Evolutionary conservation across 441 rosid species (phyloP).

Genomic region (Kokia cookei): DNA sequence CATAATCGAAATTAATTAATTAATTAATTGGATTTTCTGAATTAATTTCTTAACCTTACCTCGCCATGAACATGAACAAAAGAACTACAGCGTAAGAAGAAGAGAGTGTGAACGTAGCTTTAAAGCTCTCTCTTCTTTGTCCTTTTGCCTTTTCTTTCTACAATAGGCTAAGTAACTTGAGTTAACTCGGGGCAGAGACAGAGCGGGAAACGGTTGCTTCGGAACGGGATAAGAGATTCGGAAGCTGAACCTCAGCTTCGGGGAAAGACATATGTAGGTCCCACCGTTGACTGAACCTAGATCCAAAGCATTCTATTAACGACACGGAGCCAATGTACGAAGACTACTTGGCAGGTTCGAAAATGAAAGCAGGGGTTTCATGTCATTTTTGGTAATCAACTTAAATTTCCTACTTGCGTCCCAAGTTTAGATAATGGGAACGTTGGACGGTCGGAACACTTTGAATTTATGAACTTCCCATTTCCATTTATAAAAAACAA

Average conservation of each 20-base stretch:
- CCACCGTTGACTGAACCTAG: conserved; percentile 27
- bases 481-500: neutral
- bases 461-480: neutral
- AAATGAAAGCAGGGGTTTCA: conserved; percentile 5
- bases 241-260: conserved; percentile 25
- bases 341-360: conserved; percentile 13
- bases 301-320: conserved; percentile 19
- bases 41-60: conserved; percentile 33
- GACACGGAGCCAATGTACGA: conserved; percentile 18
- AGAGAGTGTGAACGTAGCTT: conserved; percentile 5
- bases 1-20: too few relatives aligned
- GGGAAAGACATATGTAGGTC: neutral
- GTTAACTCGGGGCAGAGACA: conserved; percentile 23
- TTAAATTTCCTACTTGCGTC: conserved; percentile 31
- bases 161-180: conserved; percentile 22
- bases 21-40: too few relatives aligned
- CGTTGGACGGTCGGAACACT: neutral
- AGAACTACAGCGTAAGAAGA: neutral
- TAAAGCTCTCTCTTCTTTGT: neutral
- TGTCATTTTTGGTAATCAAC: conserved; percentile 29
- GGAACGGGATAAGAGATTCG: conserved; percentile 8
- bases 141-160: conserved; percentile 1
- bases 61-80: conserved; percentile 36
- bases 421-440: conserved; percentile 37
- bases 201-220: conserved; percentile 48